Evolutionary conservation across 2,329 filamentous ascomycete species (phyloP).

Genomic region (Escovopsis sp.): DNA sequence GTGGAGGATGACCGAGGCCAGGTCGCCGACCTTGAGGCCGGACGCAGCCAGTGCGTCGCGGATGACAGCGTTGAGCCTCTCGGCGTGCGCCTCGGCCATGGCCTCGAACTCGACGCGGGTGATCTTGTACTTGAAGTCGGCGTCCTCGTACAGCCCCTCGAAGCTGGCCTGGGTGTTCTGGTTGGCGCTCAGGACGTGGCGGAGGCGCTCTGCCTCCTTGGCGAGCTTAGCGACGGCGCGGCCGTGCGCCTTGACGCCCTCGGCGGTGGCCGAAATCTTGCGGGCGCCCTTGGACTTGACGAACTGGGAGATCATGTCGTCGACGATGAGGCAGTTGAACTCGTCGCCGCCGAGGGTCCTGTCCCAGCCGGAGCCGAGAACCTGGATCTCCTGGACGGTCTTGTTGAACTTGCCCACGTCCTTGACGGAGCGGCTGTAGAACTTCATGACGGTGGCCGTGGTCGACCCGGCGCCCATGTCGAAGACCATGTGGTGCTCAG

Average conservation of each 20-base stretch:
- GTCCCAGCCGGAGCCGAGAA: conserved; percentile 79
- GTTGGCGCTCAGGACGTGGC: conserved; percentile 90
- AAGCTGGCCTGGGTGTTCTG: conserved; percentile 60
- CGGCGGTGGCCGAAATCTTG: conserved; percentile 45
- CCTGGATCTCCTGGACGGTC: conserved; percentile 88
- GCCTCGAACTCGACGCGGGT: conserved; percentile 67
- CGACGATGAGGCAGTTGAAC: conserved; percentile 74
- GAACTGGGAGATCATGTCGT: conserved; percentile 77
- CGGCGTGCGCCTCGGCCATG: conserved; percentile 52
- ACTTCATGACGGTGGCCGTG: conserved; percentile 76
- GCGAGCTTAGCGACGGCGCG: conserved; percentile 78
- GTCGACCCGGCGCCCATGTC: conserved; percentile 97
- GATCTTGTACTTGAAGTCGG: conserved; percentile 89
- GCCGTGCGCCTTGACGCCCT: conserved; percentile 58
- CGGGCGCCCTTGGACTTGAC: conserved; percentile 53
- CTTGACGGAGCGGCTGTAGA: conserved; percentile 81
- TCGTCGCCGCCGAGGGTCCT: conserved; percentile 77
- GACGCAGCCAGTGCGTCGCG: conserved; percentile 61
- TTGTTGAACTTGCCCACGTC: conserved; percentile 90
- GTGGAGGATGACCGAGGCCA: conserved; percentile 86
- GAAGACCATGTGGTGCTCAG: conserved; percentile 85
- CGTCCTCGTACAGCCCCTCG: conserved; percentile 78
- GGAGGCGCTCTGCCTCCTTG: conserved; percentile 77
- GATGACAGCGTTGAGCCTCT: conserved; percentile 54
- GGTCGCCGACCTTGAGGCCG: conserved; percentile 55